Conservation (phyloP, 192 early-diverging fungal species). For the Haplosporangium gracile region DNA sequence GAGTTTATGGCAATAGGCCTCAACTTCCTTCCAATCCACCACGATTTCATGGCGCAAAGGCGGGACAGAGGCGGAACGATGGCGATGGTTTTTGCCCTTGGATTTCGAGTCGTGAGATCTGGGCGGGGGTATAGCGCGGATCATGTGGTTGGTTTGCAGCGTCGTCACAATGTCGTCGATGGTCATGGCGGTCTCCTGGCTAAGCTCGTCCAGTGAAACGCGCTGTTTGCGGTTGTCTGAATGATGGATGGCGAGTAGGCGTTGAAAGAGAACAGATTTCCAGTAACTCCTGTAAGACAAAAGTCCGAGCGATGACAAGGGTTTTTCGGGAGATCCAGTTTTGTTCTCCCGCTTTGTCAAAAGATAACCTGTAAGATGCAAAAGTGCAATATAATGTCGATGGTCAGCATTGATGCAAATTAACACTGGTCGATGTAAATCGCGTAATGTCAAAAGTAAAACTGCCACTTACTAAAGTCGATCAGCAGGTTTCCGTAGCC, state of each 20-base stretch:
- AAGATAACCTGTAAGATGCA: conserved; percentile 72
- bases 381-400: not conserved
- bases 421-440: not conserved
- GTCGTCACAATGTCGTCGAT: conserved; percentile 87
- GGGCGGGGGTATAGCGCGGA: conserved; percentile 48
- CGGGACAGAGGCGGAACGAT: conserved; percentile 25
- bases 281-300: conserved; percentile 92
- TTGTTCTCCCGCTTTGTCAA: conserved; percentile 81
- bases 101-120: conserved; percentile 38
- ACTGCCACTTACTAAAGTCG: conserved; percentile 78
- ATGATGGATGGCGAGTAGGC: conserved; percentile 64
- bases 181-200: conserved; percentile 79
- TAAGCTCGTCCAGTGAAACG: conserved; percentile 68
- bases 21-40: conserved; percentile 60
- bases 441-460: not conserved
- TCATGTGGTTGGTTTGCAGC: conserved; percentile 70
- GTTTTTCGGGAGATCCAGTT: conserved; percentile 91
- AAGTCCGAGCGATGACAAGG: conserved; percentile 90
- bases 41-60: conserved; percentile 62
- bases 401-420: not conserved
- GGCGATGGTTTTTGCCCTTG: conserved; percentile 34
- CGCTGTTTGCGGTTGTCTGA: conserved; percentile 33
- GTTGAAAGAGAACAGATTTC: conserved; percentile 79
- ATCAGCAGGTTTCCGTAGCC: conserved; percentile 95
- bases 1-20: conserved; percentile 62